These are phyloP conservation scores for Xylariaceae sp. DNA, from an alignment of 2,329 filamentous ascomycete genomes.

Conservation along the genomic window DNA sequence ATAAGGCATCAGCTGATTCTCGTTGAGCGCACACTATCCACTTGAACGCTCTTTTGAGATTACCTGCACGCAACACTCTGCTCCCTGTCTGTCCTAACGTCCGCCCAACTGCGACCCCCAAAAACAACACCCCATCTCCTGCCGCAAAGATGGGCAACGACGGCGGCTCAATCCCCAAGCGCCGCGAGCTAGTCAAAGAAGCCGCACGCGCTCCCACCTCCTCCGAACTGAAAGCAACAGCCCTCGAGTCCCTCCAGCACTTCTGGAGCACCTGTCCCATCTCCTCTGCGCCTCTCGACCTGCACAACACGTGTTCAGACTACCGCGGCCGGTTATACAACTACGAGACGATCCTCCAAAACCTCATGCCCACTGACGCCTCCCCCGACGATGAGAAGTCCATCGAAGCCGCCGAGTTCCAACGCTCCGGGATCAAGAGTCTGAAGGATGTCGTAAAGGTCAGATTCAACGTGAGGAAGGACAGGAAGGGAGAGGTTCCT, in stretches of 20 bases:
- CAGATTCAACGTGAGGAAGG: conserved; percentile 50
- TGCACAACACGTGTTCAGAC: conserved; percentile 77
- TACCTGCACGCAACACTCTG: no score
- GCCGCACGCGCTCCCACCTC: conserved; percentile 78
- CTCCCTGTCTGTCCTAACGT: no score
- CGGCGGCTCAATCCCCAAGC: conserved; percentile 91
- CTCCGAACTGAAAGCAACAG: conserved; percentile 83
- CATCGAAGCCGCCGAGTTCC: conserved; percentile 32
- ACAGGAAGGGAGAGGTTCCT: conserved; percentile 56
- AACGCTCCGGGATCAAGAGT: conserved; percentile 63
- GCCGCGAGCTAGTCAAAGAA: conserved; percentile 92
- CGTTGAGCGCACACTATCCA: no score
- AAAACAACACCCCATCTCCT: no score
- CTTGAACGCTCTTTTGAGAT: no score
- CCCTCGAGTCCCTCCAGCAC: conserved; percentile 79
- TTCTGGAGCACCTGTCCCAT: conserved; percentile 84
- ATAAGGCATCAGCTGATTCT: no score
- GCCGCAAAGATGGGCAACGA: conserved; percentile 99
- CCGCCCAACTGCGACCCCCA: no score
- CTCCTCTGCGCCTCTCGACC: conserved; percentile 69
- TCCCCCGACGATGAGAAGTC: conserved; percentile 50
- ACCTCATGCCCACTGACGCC: conserved; percentile 43
- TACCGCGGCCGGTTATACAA: conserved; percentile 84
- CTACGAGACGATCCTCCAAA: conserved; percentile 80
- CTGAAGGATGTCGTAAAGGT: conserved; percentile 85